Percentiles rank a stretch among this genome's conserved stretches.
phyloP scores from a whole-genome alignment of 331 rosid species.

The Arachis monticola region DNA sequence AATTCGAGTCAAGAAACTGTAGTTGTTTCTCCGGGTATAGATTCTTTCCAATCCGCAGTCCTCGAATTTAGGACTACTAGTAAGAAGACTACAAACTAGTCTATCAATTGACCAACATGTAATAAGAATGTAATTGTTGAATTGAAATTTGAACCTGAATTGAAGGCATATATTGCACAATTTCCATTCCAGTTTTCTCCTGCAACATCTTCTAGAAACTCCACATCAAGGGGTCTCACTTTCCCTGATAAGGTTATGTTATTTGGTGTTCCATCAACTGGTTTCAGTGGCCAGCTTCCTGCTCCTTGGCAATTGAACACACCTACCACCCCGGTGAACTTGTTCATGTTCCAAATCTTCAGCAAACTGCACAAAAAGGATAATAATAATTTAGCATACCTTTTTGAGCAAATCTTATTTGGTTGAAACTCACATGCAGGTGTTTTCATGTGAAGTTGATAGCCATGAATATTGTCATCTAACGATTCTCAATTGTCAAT shows the following conservation, averaged over 20 bases:
- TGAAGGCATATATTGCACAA: constrained; percentile 59
- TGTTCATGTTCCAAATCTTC: constrained; percentile 79
- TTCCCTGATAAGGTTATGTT: constrained; percentile 48
- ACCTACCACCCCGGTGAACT: constrained; percentile 63
- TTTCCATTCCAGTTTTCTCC: constrained; percentile 73
- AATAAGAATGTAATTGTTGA: neutral
- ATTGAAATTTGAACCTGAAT: constrained; percentile 53
- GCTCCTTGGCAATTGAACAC: constrained; percentile 81
- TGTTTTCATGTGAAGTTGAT: no score
- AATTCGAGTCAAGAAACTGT: no score
- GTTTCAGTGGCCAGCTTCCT: constrained; percentile 65
- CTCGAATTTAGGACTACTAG: no score
- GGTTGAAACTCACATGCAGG: no score
- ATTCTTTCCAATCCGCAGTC: no score
- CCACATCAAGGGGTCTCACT: constrained; percentile 63
- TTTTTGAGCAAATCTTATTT: no score
- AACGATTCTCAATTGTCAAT: no score
- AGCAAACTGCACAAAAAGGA: constrained; percentile 50
- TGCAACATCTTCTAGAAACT: constrained; percentile 67
- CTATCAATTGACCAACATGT: no score
- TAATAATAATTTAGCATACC: no score
- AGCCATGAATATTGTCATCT: no score
- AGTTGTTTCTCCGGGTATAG: no score
- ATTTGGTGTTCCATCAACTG: constrained; percentile 37
- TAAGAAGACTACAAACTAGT: neutral